Conservation (phyloP, 768 basidiomycete genomes). For the Calocera viscosa region DNA sequence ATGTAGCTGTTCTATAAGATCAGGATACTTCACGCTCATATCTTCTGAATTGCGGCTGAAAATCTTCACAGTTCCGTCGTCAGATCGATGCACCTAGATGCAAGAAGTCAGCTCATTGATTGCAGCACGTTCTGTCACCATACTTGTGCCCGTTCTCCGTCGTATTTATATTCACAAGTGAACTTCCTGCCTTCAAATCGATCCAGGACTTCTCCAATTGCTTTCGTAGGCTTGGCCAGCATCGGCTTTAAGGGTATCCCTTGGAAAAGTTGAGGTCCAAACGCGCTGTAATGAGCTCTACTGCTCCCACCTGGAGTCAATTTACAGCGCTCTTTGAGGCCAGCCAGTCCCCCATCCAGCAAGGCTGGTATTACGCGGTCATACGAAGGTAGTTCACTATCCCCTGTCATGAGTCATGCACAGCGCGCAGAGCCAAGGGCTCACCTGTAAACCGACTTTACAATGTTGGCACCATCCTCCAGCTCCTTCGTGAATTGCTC, state of each 20-base stretch:
- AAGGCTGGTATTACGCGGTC: slow-evolving; percentile 86
- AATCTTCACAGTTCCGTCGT: slow-evolving; percentile 72
- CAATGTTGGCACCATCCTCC: slow-evolving; percentile 59
- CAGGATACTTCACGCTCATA: slow-evolving; percentile 98
- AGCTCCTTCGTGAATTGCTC: slow-evolving; percentile 61
- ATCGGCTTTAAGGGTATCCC: slow-evolving; percentile 91
- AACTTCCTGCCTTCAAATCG: slow-evolving; percentile 90
- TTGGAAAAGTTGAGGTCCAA: slow-evolving; percentile 12
- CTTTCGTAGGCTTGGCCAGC: slow-evolving; percentile 98
- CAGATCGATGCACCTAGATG: slow-evolving; percentile 65
- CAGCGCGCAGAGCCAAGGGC: slow-evolving; percentile 18
- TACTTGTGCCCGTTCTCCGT: slow-evolving; percentile 93
- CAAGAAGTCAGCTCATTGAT: no score
- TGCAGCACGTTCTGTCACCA: no score
- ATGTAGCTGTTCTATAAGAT: slow-evolving; percentile 88
- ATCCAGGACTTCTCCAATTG: slow-evolving; percentile 93
- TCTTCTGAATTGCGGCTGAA: slow-evolving; percentile 98
- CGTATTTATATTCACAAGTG: slow-evolving; percentile 99
- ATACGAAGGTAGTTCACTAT: slow-evolving; percentile 83
- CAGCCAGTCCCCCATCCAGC: slow-evolving; percentile 60
- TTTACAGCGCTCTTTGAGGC: slow-evolving; percentile 63
- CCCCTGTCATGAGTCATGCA: background rate
- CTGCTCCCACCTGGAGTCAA: slow-evolving; percentile 60
- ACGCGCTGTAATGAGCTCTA: background rate
- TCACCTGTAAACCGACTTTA: slow-evolving; percentile 90